These are phyloP conservation scores for Globisporangium nunn DNA, from an alignment of 352 stramenopile species.

Conservation along the genomic window DNA sequence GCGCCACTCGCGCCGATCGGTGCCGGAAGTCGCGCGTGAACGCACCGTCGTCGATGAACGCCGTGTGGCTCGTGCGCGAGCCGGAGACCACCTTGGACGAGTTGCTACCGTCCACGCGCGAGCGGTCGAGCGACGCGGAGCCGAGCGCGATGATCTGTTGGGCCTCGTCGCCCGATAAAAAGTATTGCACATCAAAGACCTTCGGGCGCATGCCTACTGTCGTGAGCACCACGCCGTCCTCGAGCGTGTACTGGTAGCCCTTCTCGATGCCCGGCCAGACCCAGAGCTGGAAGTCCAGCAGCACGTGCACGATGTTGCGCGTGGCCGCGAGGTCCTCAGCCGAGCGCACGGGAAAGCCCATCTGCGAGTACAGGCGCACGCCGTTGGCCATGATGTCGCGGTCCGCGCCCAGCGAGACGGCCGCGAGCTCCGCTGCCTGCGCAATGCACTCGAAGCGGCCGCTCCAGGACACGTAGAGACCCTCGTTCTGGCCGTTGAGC, in stretches of 20 bases:
- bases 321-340: constrained; percentile 31
- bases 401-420: constrained; percentile 57
- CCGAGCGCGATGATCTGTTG: constrained; percentile 49
- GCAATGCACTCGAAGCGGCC: constrained; percentile 57
- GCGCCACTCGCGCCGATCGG: constrained; percentile 49
- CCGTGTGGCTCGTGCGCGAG: constrained; percentile 74
- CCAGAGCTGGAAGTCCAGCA: constrained; percentile 82
- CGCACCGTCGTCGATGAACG: constrained; percentile 53
- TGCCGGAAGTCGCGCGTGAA: constrained; percentile 74
- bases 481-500: constrained; percentile 77
- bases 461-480: constrained; percentile 76
- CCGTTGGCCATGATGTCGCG: constrained; percentile 57
- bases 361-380: constrained; percentile 66
- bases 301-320: constrained; percentile 63
- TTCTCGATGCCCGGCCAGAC: constrained; percentile 74
- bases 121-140: constrained; percentile 44
- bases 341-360: constrained; percentile 51
- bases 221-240: constrained; percentile 64
- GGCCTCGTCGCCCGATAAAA: constrained; percentile 53
- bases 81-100: constrained; percentile 50
- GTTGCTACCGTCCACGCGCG: constrained; percentile 63
- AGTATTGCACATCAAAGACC: constrained; percentile 67
- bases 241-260: constrained; percentile 63
- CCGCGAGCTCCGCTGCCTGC: constrained; percentile 34
- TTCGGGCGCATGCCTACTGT: constrained; percentile 63